A percentile compares a stretch with the other conserved stretches of the same genome.
These are phyloP conservation scores for Leucogyrophana mollusca DNA, from an alignment of 768 basidiomycete species.

Conservation along the genomic window DNA sequence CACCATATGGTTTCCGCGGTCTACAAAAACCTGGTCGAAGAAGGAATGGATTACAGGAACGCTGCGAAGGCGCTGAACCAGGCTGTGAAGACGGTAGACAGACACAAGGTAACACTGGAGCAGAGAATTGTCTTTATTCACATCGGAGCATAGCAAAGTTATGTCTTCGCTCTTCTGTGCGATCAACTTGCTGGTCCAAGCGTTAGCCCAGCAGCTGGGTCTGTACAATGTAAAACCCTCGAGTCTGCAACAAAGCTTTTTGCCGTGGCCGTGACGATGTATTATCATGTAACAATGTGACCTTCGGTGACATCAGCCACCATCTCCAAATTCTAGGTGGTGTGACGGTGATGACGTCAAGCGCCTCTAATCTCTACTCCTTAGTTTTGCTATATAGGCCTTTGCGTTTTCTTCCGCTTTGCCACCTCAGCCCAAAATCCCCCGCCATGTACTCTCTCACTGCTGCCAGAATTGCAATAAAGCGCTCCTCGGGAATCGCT, in stretches of 20 bases:
- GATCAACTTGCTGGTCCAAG: too few relatives aligned
- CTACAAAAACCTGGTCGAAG: constrained; percentile 7
- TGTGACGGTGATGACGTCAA: neutral
- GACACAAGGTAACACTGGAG: constrained; percentile 3
- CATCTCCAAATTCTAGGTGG: too few relatives aligned
- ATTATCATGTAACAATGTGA: too few relatives aligned
- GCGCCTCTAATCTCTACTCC: neutral
- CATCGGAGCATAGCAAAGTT: too few relatives aligned
- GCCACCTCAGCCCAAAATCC: neutral
- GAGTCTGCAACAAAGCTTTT: too few relatives aligned
- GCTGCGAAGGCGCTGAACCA: constrained; percentile 9
- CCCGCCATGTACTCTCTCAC: neutral
- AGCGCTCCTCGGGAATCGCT: neutral
- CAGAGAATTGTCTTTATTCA: constrained; percentile 13
- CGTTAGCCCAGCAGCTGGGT: too few relatives aligned
- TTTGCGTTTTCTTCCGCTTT: neutral
- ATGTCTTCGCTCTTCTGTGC: too few relatives aligned
- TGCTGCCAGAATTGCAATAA: neutral
- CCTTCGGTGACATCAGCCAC: too few relatives aligned
- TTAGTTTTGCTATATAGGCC: neutral
- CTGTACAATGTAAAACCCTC: too few relatives aligned
- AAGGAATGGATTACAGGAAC: constrained; percentile 3
- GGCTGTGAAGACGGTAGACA: constrained; percentile 1
- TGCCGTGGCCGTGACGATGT: too few relatives aligned
- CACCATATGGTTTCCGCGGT: constrained; percentile 7